Conservation (phyloP, 768 basidiomycete species). For the Pleurotus tuoliensis region DNA sequence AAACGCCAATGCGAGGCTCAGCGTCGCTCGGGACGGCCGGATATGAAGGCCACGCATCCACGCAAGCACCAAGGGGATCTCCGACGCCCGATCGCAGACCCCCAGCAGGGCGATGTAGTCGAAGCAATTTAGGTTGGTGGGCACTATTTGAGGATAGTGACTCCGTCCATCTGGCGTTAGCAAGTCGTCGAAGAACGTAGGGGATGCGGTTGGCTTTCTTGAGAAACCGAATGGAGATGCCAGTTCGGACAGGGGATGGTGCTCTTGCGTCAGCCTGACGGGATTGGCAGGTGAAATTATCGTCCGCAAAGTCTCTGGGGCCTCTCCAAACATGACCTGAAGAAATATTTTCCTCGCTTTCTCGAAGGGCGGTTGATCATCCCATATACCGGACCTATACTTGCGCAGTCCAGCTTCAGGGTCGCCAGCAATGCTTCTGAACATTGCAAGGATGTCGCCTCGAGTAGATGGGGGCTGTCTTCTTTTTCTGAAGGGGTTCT, state of each 20-base stretch:
- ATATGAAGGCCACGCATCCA: slow-evolving; percentile 71
- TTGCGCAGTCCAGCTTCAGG: slow-evolving; percentile 16
- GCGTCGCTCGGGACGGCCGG: slow-evolving; percentile 46
- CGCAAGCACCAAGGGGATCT: slow-evolving; percentile 63
- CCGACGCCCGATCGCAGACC: slow-evolving; percentile 38
- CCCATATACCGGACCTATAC: slow-evolving; percentile 42
- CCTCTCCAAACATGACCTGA: slow-evolving; percentile 54
- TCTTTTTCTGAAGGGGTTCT: slow-evolving; percentile 28
- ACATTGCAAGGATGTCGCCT: slow-evolving; percentile 20
- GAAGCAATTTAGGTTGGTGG: slow-evolving; percentile 49
- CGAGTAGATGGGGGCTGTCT: slow-evolving; percentile 14
- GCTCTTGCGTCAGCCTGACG: slow-evolving; percentile 1
- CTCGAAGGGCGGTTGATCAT: slow-evolving; percentile 39
- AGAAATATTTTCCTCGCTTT: slow-evolving; percentile 50
- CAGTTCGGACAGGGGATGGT: slow-evolving; percentile 3
- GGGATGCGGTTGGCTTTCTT: not conserved
- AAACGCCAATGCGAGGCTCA: slow-evolving; percentile 61
- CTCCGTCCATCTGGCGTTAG: not conserved
- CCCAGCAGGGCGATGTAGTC: slow-evolving; percentile 63
- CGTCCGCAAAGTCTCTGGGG: slow-evolving; percentile 9
- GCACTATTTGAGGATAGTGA: slow-evolving; percentile 29
- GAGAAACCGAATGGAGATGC: slow-evolving; percentile 1
- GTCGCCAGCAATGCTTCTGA: slow-evolving; percentile 26
- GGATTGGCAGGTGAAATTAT: slow-evolving; percentile 12
- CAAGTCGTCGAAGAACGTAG: not conserved